phyloP scores from a whole-genome alignment of 2,329 filamentous ascomycete genomes.

The Trichoderma polysporum region DNA sequence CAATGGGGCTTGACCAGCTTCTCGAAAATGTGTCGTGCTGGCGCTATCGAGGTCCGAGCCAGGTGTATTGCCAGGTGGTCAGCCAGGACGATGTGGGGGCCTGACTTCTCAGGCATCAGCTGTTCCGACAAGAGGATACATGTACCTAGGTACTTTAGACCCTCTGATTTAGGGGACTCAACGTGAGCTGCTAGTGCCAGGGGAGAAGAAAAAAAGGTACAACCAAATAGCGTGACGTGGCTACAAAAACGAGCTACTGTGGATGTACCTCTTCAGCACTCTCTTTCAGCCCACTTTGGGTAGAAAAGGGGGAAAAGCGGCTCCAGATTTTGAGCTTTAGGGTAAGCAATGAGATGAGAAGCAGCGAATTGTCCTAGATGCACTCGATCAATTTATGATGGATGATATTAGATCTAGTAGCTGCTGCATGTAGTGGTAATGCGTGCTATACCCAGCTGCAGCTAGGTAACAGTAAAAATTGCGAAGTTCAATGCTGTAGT shows the following conservation, averaged over 20 bases:
- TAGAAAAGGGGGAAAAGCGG: background rate
- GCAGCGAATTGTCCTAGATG: background rate
- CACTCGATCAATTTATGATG: background rate
- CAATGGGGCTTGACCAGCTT: slow-evolving; percentile 22
- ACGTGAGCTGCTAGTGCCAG: background rate
- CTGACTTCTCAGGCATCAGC: slow-evolving; percentile 17
- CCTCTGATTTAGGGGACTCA: background rate
- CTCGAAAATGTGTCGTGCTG: slow-evolving; percentile 24
- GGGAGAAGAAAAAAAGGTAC: background rate
- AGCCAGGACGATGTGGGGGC: slow-evolving; percentile 1
- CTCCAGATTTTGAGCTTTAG: background rate
- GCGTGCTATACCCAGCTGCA: background rate
- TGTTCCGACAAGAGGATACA: background rate
- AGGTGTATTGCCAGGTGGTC: slow-evolving; percentile 20
- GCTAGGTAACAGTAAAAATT: no score
- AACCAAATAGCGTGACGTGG: background rate
- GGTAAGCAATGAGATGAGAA: background rate
- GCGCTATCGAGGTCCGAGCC: slow-evolving; percentile 12
- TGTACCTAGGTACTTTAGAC: background rate
- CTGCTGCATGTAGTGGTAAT: background rate
- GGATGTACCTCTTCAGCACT: background rate
- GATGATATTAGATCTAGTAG: background rate
- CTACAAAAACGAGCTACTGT: background rate
- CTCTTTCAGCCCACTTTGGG: background rate
- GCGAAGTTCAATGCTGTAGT: no score